Base-by-base conservation (phyloP, 345 rosid species). In the Cardamine chenopodiifolia region DNA sequence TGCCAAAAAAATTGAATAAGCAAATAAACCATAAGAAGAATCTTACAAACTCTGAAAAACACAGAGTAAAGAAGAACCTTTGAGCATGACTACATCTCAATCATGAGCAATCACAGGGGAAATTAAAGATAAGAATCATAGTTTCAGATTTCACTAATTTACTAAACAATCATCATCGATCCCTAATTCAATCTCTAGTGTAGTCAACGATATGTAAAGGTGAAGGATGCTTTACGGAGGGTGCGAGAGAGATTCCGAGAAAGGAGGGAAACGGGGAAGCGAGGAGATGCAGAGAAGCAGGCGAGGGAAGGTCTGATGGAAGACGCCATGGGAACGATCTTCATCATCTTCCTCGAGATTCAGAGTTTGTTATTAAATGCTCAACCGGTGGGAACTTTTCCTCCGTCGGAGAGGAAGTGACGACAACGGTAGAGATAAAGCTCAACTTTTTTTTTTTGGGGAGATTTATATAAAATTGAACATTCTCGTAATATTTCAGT, bases 321-420 rank as follows among this genome's bases (percentile, higher is more conserved):
- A 68, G 97, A 88, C 1, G 96, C 91, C 93, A 90, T 86, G 31
- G 96, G 87, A 11, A 85, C 69, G 61, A 88, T 80, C 89, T 93
- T 83, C 78, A 84, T 90, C 89, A 80, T 89, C 52, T 47, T 62
- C 70, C 5, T 73, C 23, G 31, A n/a, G 48, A 70, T 3, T 31
- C 57, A 17, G 19, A 14, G 34, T 45, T 22, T 37, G 35, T 34
- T 23, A 6, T 40, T 68, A 50, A 54, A 34, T 34, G 18, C 26
- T 55, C 50, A 35, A 48, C 50, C 75, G 75, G 48, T 49, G 39
- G 14, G 8, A 22, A 70, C 7, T 5, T 70, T 57, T 70, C 32
- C 65, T 57, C 68, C 68, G 68, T 71, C 59, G 67, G 59, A 23
- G 59, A 71, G 49, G 19, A 23, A 71, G 60, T 71, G 50, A 71